Percentiles rank a stretch among this genome's conserved stretches.
phyloP scores from a whole-genome alignment of 2,329 filamentous ascomycete species.

The Colletotrichum graminicola region DNA sequence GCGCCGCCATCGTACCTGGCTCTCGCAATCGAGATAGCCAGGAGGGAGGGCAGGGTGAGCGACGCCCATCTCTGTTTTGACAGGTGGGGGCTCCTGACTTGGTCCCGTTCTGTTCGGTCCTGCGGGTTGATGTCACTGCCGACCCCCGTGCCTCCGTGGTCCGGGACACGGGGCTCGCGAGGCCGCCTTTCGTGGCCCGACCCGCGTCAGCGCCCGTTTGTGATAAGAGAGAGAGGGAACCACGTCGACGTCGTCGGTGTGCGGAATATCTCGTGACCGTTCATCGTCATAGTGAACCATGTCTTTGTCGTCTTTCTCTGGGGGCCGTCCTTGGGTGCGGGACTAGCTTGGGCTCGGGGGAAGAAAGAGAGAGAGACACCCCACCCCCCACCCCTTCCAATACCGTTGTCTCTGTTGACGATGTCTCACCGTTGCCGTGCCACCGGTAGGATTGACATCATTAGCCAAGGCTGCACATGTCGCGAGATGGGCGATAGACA shows the following conservation, averaged over 20 bases:
- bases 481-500: not conserved
- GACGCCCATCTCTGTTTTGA: slow-evolving; percentile 4
- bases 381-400: not conserved
- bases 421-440: slow-evolving; percentile 15
- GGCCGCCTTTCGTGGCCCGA: slow-evolving; percentile 27
- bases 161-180: slow-evolving; percentile 27
- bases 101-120: not conserved
- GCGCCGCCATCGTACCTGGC: slow-evolving; percentile 27
- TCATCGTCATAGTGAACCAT: not conserved
- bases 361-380: not conserved
- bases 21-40: slow-evolving; percentile 30
- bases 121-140: slow-evolving; percentile 38
- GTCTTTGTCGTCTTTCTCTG: not conserved
- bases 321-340: not conserved
- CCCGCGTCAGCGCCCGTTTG: slow-evolving; percentile 9
- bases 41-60: not conserved
- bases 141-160: slow-evolving; percentile 30
- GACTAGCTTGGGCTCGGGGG: not conserved
- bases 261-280: not conserved
- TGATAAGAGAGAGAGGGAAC: not conserved
- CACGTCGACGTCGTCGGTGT: not conserved
- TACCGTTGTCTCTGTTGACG: not conserved
- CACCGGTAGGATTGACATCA: slow-evolving; percentile 16
- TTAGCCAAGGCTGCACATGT: not conserved
- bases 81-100: slow-evolving; percentile 24